phyloP scores from a whole-genome alignment of 2,329 filamentous ascomycete species.

The Fusarium falciforme region DNA sequence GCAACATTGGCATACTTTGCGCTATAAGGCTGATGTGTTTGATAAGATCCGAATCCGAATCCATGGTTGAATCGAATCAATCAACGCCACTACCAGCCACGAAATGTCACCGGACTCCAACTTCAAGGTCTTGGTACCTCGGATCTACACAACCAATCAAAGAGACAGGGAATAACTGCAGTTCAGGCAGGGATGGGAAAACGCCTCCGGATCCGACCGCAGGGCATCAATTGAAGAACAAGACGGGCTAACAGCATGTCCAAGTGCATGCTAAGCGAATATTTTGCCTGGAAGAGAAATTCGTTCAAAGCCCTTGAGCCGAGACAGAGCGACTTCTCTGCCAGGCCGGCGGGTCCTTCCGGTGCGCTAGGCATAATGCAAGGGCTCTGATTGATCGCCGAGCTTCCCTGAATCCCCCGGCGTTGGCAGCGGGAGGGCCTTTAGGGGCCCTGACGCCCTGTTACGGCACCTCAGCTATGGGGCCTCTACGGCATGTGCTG shows the following conservation, averaged over 20 bases:
- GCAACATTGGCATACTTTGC: background rate
- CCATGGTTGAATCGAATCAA: background rate
- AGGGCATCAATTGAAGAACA: conserved; percentile 4
- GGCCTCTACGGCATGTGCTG: conserved; percentile 17
- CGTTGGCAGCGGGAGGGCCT: conserved; percentile 4
- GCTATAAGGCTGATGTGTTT: background rate
- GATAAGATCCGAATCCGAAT: background rate
- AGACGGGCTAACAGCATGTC: conserved; percentile 1
- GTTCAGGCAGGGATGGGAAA: background rate
- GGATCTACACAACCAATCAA: conserved; percentile 3
- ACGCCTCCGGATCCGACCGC: background rate
- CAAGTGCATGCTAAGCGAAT: conserved; percentile 3
- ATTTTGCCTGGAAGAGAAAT: conserved; percentile 20
- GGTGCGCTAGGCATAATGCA: conserved; percentile 45
- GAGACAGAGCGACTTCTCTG: conserved; percentile 41
- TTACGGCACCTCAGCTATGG: conserved; percentile 8
- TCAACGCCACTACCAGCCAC: conserved; percentile 1
- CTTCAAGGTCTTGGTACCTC: background rate
- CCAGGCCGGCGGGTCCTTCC: conserved; percentile 42
- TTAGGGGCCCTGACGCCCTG: conserved; percentile 4
- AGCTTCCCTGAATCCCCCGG: conserved; percentile 34
- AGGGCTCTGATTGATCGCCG: conserved; percentile 42
- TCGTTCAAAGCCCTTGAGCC: conserved; percentile 38
- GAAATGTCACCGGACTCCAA: background rate
- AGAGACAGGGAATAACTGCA: background rate